phyloP scores from a whole-genome alignment of 1,284 basidiomycete species.

The Athelia psychrophila region DNA sequence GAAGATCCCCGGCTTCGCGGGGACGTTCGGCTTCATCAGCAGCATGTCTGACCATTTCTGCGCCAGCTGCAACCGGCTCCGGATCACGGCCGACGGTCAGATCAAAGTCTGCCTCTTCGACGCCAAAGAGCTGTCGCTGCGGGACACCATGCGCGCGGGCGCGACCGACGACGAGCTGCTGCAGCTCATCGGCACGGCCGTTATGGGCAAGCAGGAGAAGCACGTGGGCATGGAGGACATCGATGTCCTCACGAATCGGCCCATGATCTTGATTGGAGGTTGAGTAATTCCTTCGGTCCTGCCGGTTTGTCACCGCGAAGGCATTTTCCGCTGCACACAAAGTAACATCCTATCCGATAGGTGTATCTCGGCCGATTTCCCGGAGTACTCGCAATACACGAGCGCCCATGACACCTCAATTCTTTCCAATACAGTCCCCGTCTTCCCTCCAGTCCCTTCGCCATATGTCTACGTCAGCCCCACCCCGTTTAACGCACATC shows the following conservation, averaged over 20 bases:
- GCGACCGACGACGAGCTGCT: constrained; percentile 66
- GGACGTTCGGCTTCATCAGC: constrained; percentile 85
- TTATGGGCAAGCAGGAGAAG: constrained; percentile 77
- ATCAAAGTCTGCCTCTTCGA: constrained; percentile 93
- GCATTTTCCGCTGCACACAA: not conserved
- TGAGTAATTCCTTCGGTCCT: constrained; percentile 46
- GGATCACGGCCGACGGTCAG: constrained; percentile 86
- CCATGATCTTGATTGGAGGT: constrained; percentile 92
- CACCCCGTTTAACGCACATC: constrained; percentile 61
- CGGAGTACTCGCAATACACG: not conserved
- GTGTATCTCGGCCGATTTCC: too few relatives aligned
- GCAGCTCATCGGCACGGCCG: constrained; percentile 61
- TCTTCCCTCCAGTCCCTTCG: too few relatives aligned
- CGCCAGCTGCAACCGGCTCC: constrained; percentile 78
- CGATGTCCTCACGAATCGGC: constrained; percentile 72
- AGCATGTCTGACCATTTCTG: constrained; percentile 95
- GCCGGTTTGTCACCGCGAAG: constrained; percentile 9
- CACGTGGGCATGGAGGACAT: constrained; percentile 84
- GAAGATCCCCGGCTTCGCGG: constrained; percentile 68
- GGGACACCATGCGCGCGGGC: constrained; percentile 68
- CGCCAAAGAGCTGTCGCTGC: constrained; percentile 78
- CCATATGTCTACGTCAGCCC: constrained; percentile 1
- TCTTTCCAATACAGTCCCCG: too few relatives aligned
- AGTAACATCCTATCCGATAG: too few relatives aligned
- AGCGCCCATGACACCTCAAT: not conserved